These are phyloP conservation scores for Colletotrichum truncatum DNA, from an alignment of 2,329 filamentous ascomycete genomes.

Conservation along the genomic window DNA sequence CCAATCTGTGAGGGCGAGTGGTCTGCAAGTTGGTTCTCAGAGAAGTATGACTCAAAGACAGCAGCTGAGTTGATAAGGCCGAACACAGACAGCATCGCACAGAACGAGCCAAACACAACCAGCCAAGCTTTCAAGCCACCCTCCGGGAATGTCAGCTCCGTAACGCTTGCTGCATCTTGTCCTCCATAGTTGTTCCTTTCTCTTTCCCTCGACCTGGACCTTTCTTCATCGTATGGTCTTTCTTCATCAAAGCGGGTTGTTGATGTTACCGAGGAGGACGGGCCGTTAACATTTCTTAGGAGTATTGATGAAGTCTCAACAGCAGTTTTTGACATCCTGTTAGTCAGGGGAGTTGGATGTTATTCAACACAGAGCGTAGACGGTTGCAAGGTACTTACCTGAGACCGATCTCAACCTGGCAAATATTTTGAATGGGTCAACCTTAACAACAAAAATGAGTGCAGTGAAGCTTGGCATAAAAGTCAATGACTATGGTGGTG, in stretches of 20 bases:
- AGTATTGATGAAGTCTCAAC: slow-evolving; percentile 5
- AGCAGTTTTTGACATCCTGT: slow-evolving; percentile 7
- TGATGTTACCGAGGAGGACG: neutral
- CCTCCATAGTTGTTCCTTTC: neutral
- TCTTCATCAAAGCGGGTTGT: neutral
- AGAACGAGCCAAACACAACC: slow-evolving; percentile 81
- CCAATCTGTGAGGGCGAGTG: slow-evolving; percentile 75
- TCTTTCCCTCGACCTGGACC: neutral
- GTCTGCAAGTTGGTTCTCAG: slow-evolving; percentile 73
- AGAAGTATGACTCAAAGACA: slow-evolving; percentile 81
- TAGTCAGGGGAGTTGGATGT: neutral
- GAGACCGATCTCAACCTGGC: no score
- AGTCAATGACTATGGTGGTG: neutral
- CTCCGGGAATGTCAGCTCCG: slow-evolving; percentile 61
- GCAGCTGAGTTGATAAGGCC: slow-evolving; percentile 81
- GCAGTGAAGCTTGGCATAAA: neutral
- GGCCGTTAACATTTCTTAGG: neutral
- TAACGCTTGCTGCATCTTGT: neutral
- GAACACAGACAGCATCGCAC: slow-evolving; percentile 74
- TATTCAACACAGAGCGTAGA: no score
- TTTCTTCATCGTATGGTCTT: neutral
- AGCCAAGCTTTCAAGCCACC: slow-evolving; percentile 78
- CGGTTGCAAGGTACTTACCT: no score
- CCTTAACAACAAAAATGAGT: no score
- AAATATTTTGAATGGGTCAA: no score